Percentiles rank a stretch among this genome's conserved stretches.
Conservation (phyloP, 2,329 filamentous ascomycete genomes). For the Fusarium euwallaceae region DNA sequence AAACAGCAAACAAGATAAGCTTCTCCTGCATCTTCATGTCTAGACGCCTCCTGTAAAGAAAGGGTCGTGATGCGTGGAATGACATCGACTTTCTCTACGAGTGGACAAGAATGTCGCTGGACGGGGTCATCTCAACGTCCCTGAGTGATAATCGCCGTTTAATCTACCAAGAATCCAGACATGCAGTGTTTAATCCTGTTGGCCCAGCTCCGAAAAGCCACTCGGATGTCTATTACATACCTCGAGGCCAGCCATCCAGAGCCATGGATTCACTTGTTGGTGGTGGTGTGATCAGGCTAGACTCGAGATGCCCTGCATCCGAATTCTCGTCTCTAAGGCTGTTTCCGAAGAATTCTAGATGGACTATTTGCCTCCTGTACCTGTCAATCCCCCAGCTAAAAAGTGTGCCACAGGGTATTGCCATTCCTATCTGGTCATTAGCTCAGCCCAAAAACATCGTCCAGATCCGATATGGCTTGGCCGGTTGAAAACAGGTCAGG, state of each 20-base stretch:
- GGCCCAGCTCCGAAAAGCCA: background rate
- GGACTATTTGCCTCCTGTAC: background rate
- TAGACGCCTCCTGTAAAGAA: too few relatives aligned
- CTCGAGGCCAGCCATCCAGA: background rate
- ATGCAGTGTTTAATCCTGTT: constrained; percentile 6
- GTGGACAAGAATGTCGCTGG: background rate
- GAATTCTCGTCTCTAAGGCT: background rate
- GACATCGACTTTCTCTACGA: background rate
- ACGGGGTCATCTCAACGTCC: background rate
- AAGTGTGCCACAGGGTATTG: background rate
- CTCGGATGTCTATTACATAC: background rate
- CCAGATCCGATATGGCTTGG: background rate
- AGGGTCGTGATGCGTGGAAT: background rate
- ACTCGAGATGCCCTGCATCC: background rate
- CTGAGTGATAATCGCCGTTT: background rate
- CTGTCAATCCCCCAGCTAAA: background rate
- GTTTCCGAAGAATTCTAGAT: background rate
- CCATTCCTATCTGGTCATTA: background rate
- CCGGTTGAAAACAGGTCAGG: background rate
- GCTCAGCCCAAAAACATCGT: background rate
- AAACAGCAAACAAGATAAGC: background rate
- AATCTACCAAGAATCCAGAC: background rate
- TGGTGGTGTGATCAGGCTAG: background rate
- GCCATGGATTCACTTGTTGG: background rate
- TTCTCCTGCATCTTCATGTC: background rate